A percentile compares a stretch with the other conserved stretches of the same genome.
phyloP scores from a whole-genome alignment of 176 grass and related monocot genomes.

The Melocanna baccifera region DNA sequence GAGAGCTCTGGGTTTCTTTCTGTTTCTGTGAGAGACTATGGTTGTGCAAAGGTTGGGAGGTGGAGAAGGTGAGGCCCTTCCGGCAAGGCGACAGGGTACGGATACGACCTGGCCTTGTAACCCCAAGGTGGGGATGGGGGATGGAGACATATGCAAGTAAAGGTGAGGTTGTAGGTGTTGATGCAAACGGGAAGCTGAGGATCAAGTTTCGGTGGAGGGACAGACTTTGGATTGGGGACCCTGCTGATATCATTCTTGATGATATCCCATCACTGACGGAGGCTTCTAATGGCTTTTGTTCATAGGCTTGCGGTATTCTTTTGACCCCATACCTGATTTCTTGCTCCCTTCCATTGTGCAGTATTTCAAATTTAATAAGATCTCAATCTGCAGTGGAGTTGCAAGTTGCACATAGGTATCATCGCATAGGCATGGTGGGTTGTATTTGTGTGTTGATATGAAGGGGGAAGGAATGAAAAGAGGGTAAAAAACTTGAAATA shows the following conservation, averaged over 20 bases:
- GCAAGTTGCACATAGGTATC: constrained; percentile 66
- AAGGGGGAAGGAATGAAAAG: constrained; percentile 43
- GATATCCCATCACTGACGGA: constrained; percentile 38
- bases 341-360: constrained; percentile 48
- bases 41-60: constrained; percentile 92
- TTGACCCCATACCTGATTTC: constrained; percentile 66
- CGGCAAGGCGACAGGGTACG: constrained; percentile 62
- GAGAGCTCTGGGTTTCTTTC: constrained; percentile 91
- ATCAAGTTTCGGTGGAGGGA: constrained; percentile 97
- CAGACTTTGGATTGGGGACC: constrained; percentile 88
- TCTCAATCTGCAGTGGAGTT: constrained; percentile 35
- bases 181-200: constrained; percentile 94
- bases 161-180: constrained; percentile 83
- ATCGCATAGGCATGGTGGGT: constrained; percentile 25
- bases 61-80: constrained; percentile 86
- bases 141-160: constrained; percentile 84
- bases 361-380: constrained; percentile 31
- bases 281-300: constrained; percentile 60
- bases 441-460: constrained; percentile 53
- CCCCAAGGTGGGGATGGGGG: constrained; percentile 93
- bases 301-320: constrained; percentile 51
- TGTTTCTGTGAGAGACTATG: constrained; percentile 96
- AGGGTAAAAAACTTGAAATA: constrained; percentile 46
- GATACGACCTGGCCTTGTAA: constrained; percentile 72
- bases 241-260: constrained; percentile 93